Conservation (phyloP, 2,329 filamentous ascomycete species). For the Pseudogymnoascus sp. region DNA sequence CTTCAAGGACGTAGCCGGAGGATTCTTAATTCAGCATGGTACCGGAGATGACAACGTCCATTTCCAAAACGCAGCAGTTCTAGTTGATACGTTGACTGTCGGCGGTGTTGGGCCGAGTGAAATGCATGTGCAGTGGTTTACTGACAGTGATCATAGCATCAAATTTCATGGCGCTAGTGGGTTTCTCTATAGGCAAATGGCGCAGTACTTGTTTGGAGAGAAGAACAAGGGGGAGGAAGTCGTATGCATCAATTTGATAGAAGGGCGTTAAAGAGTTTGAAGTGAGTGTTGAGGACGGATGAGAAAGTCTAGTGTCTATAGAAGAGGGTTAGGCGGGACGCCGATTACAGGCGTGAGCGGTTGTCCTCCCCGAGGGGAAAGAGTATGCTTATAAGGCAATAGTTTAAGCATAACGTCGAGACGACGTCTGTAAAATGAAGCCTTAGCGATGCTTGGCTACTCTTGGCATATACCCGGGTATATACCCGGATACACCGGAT, state of each 20-base stretch:
- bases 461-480: too few species aligned
- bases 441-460: too few species aligned
- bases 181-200: conserved; percentile 56
- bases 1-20: conserved; percentile 53
- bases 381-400: too few species aligned
- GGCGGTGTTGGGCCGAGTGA: conserved; percentile 50
- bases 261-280: conserved; percentile 3
- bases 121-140: conserved; percentile 56
- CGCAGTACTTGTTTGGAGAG: conserved; percentile 51
- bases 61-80: conserved; percentile 55
- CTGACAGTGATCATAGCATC: conserved; percentile 56
- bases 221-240: conserved; percentile 39
- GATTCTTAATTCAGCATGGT: conserved; percentile 55
- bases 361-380: too few species aligned
- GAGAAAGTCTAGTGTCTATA: not conserved
- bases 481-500: too few species aligned
- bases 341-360: not conserved
- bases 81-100: conserved; percentile 53
- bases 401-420: too few species aligned
- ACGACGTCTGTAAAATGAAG: too few species aligned
- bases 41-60: conserved; percentile 65
- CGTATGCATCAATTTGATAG: conserved; percentile 18
- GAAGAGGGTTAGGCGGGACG: not conserved
- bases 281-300: not conserved
- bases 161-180: conserved; percentile 44